Evolutionary conservation across 306 rosid genomes (phyloP).

Genomic region (Ochetophila trinervis): DNA sequence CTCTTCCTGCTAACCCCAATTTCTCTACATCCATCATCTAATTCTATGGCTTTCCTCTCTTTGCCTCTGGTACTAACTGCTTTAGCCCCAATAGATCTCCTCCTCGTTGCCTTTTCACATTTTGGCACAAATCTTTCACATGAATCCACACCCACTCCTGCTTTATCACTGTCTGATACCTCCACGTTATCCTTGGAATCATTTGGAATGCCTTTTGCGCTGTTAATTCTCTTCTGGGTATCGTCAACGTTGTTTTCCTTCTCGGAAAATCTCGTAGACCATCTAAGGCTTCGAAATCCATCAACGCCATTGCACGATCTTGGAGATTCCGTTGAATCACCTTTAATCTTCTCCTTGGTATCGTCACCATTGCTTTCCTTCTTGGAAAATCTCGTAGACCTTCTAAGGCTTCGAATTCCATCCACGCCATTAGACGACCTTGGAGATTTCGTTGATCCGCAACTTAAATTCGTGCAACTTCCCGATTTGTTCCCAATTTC

Average conservation of each 20-base stretch:
- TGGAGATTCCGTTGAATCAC: slow-evolving; percentile 12
- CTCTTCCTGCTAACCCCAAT: slow-evolving; percentile 36
- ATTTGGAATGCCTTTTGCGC: not conserved
- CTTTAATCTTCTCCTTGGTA: not conserved
- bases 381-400: slow-evolving; percentile 23
- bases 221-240: not conserved
- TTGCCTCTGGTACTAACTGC: slow-evolving; percentile 10
- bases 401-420: slow-evolving; percentile 22
- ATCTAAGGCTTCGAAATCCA: slow-evolving; percentile 22
- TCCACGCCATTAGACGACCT: slow-evolving; percentile 10
- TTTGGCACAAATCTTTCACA: not conserved
- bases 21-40: slow-evolving; percentile 7
- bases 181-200: slow-evolving; percentile 1
- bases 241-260: slow-evolving; percentile 3
- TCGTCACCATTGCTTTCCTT: slow-evolving; percentile 3
- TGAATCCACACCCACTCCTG: slow-evolving; percentile 4
- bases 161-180: slow-evolving; percentile 9
- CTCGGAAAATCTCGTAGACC: slow-evolving; percentile 24
- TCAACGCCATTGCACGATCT: slow-evolving; percentile 11
- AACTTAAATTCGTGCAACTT: slow-evolving; percentile 10
- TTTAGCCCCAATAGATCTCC: slow-evolving; percentile 9
- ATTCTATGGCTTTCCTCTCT: slow-evolving; percentile 6
- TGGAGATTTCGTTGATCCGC: slow-evolving; percentile 13
- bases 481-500: slow-evolving; percentile 13
- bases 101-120: slow-evolving; percentile 8